Conservation (phyloP, 2,329 filamentous ascomycete genomes). For the Ascochyta pisi region DNA sequence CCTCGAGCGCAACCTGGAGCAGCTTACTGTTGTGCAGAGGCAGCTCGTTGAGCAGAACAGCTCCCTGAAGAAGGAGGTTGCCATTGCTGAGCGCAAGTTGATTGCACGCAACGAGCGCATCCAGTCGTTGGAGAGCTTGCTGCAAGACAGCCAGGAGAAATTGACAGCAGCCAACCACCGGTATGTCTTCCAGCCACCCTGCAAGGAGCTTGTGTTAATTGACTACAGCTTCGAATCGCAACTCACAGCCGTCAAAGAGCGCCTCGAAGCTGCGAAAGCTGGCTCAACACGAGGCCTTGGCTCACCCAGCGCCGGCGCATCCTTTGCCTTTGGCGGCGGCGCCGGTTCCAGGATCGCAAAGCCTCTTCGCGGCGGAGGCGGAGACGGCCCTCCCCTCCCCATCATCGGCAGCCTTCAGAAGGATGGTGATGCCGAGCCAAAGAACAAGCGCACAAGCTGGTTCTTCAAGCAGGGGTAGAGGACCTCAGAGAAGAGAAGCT, state of each 20-base stretch:
- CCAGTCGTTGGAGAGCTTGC: conserved; percentile 85
- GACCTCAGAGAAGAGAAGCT: neutral
- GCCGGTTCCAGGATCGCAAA: conserved; percentile 67
- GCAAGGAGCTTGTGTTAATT: conserved; percentile 9
- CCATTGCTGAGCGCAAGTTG: conserved; percentile 95
- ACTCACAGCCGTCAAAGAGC: conserved; percentile 95
- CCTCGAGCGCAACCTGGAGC: conserved; percentile 95
- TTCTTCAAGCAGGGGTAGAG: conserved; percentile 68
- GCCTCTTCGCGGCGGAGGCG: conserved; percentile 65
- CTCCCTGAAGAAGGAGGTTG: conserved; percentile 97
- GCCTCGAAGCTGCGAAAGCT: conserved; percentile 91
- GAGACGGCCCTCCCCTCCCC: conserved; percentile 49
- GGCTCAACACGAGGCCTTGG: conserved; percentile 83
- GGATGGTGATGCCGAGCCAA: conserved; percentile 58
- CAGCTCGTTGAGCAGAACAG: conserved; percentile 96
- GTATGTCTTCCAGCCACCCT: conserved; percentile 61
- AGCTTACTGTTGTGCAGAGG: conserved; percentile 94
- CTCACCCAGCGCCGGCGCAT: conserved; percentile 64
- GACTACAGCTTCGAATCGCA: conserved; percentile 89
- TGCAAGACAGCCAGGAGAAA: conserved; percentile 98
- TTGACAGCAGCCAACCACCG: conserved; percentile 95
- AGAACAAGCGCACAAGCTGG: conserved; percentile 73
- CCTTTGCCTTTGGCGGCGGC: conserved; percentile 70
- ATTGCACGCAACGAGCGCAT: conserved; percentile 97
- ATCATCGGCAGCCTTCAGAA: conserved; percentile 55